These are phyloP conservation scores for Tetratostichococcus sp. DNA, from an alignment of 139 green algal species.

Conservation along the genomic window DNA sequence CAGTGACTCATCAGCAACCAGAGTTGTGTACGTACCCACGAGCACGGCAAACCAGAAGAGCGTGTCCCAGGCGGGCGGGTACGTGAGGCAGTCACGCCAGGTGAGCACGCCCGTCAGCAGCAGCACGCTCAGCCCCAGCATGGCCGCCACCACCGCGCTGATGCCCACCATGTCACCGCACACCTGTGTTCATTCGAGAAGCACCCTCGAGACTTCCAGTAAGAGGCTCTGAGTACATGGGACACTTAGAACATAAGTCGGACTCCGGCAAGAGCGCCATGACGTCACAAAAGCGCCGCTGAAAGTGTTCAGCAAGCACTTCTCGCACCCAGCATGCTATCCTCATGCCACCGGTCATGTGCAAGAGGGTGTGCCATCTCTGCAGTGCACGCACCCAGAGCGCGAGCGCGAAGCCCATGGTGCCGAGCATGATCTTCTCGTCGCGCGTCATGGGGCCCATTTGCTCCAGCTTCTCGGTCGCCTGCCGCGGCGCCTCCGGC, in stretches of 20 bases:
- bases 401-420: constrained; percentile 79
- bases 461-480: constrained; percentile 50
- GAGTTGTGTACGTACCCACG: constrained; percentile 42
- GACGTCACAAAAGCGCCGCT: too few relatives aligned
- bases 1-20: too few relatives aligned
- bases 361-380: not conserved
- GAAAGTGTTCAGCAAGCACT: too few relatives aligned
- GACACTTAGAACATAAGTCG: too few relatives aligned
- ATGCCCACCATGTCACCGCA: constrained; percentile 65
- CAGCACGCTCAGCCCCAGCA: constrained; percentile 88
- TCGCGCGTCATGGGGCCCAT: constrained; percentile 84
- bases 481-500: constrained; percentile 75
- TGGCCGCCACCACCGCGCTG: constrained; percentile 79
- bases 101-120: constrained; percentile 80
- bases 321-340: too few relatives aligned
- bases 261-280: too few relatives aligned
- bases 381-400: constrained; percentile 74
- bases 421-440: constrained; percentile 86
- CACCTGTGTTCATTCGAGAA: constrained; percentile 6
- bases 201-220: too few relatives aligned
- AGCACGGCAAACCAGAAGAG: constrained; percentile 91
- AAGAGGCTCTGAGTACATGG: too few relatives aligned
- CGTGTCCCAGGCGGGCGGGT: constrained; percentile 95
- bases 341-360: too few relatives aligned
- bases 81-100: constrained; percentile 90